Evolutionary conservation across 306 rosid genomes (phyloP), one percentile per base, ranked within the genome.

Genomic region (Crotalaria pallida): DNA sequence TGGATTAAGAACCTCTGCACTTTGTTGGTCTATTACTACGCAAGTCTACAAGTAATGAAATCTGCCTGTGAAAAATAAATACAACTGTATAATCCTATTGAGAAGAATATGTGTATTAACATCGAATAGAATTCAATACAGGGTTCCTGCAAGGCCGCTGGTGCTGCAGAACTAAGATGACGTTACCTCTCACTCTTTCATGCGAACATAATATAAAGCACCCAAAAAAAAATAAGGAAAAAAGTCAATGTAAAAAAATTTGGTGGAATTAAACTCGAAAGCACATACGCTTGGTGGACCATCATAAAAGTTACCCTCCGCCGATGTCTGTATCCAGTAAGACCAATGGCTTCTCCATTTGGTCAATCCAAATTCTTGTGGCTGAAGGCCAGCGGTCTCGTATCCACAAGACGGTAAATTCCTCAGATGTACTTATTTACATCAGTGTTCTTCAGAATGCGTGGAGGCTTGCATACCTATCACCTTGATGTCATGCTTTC

Each of bases 401-500:
- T 79, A 77, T 80, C 84, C 83, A 80, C 76, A 43, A 67, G 81
- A 62, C 67, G 68, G 61, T 38, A 75, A 77, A 67, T 58, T 67
- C 58, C 80, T 43, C 60, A 63, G 49, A 68, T 73, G 75, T 38
- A 48, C 38, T 49, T 47, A 38, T 44, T 58, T 10, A 71, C 76
- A 67, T 86, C 77, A 85, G 76, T 75, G 80, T 66, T 85, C 78
- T 73, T 90, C 92, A 21, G 87, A 72, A 51, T 78, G 84, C 70
- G 88, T 87, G 15, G 92, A 81, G 52, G 67, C 82, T 77, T 87
- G 97, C 38, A 68, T 47, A 47, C 88, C 89, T 2, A 76, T 84
- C 50, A 78, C 75, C 77, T 90, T 88, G 22, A 86, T 29, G 77
- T 95, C 96, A 4, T 77, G 96, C 86, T 82, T 95, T 82, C 96